These are phyloP conservation scores for Leccinum disarticulatum DNA, from an alignment of 768 basidiomycete genomes.

Conservation along the genomic window DNA sequence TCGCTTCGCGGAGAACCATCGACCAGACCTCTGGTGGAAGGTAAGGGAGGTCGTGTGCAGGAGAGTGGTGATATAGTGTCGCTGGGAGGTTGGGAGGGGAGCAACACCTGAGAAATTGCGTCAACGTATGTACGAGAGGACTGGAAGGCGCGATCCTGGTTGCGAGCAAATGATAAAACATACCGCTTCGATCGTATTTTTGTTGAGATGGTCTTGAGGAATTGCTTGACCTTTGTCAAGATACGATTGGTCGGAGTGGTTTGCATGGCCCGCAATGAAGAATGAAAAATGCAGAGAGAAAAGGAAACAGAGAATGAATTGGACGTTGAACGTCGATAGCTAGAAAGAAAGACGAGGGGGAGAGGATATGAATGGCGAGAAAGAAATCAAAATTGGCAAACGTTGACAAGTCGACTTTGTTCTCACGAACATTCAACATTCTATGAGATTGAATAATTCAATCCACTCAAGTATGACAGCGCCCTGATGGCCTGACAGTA, in stretches of 20 bases:
- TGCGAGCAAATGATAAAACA: slow-evolving; percentile 1
- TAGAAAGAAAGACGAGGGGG: not conserved
- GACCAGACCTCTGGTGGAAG: slow-evolving; percentile 69
- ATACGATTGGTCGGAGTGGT: slow-evolving; percentile 8
- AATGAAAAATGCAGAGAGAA: not conserved
- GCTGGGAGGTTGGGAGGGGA: slow-evolving; percentile 4
- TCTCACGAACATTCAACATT: slow-evolving; percentile 7
- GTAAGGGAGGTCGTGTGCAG: slow-evolving; percentile 38
- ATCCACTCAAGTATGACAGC: not conserved
- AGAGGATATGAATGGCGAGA: not conserved
- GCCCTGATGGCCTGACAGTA: not conserved
- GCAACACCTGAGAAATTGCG: slow-evolving; percentile 7
- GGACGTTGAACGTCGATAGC: not conserved
- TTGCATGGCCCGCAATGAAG: slow-evolving; percentile 15
- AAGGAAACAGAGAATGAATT: not conserved
- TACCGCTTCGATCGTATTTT: slow-evolving; percentile 18
- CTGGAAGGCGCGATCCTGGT: not conserved
- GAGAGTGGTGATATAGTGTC: slow-evolving; percentile 26
- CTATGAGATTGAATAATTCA: not conserved
- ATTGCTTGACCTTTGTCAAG: slow-evolving; percentile 17
- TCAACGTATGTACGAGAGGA: slow-evolving; percentile 5
- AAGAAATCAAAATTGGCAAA: not conserved
- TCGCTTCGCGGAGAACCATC: slow-evolving; percentile 60
- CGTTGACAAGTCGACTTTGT: not conserved
- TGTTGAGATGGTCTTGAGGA: slow-evolving; percentile 18